These are phyloP conservation scores for Clarireedia paspali DNA, from an alignment of 2,329 filamentous ascomycete genomes.

Conservation along the genomic window DNA sequence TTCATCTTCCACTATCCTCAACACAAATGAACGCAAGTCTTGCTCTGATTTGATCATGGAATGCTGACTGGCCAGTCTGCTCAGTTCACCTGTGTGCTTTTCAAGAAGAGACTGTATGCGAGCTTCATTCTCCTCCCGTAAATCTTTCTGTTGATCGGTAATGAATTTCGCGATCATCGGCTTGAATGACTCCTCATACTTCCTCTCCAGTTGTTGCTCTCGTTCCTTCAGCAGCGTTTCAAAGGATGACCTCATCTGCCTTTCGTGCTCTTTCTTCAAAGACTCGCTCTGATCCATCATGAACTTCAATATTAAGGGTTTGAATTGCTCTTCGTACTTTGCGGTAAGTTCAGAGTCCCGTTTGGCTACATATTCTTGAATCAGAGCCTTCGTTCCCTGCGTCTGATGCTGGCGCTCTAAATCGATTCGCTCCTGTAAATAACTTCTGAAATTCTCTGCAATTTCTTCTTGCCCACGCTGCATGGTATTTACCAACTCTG, in stretches of 20 bases:
- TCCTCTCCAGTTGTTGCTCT: slow-evolving; percentile 3
- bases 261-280: not conserved
- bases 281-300: not conserved
- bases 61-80: not conserved
- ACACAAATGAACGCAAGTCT: not conserved
- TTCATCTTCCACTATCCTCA: not conserved
- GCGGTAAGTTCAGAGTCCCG: not conserved
- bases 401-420: too few species aligned
- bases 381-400: not conserved
- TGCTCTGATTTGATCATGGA: not conserved
- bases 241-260: not conserved
- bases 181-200: slow-evolving; percentile 4
- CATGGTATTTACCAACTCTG: not conserved
- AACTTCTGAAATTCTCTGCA: not conserved
- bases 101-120: not conserved
- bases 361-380: not conserved
- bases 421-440: not conserved
- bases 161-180: slow-evolving; percentile 1
- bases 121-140: not conserved
- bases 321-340: slow-evolving; percentile 7
- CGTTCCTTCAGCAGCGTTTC: not conserved
- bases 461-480: not conserved
- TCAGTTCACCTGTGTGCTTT: not conserved
- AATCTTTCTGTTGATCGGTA: not conserved
- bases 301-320: not conserved